phyloP scores from a whole-genome alignment of 2,329 filamentous ascomycete species.

The Sporothrix mexicana region DNA sequence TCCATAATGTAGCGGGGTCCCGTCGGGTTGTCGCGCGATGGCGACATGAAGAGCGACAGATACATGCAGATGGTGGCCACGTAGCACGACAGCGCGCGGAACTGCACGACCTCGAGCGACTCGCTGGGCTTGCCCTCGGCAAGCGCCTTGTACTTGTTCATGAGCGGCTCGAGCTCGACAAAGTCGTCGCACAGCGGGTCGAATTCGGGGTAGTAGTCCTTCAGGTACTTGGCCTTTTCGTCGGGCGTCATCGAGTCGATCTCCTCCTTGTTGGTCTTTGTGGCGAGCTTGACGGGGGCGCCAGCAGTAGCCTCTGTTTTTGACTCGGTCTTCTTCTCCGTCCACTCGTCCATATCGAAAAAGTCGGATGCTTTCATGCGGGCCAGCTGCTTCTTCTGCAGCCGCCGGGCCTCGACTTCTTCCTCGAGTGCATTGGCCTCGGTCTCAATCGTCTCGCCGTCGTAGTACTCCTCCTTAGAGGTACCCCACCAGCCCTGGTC shows the following conservation, averaged over 20 bases:
- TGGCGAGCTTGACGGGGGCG: slow-evolving; percentile 79
- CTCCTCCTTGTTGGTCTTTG: slow-evolving; percentile 80
- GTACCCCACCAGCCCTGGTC: slow-evolving; percentile 82
- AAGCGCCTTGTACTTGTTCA: slow-evolving; percentile 63
- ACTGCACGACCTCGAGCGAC: slow-evolving; percentile 71
- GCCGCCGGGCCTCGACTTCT: slow-evolving; percentile 83
- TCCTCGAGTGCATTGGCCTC: slow-evolving; percentile 80
- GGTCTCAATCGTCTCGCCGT: slow-evolving; percentile 75
- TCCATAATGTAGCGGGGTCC: slow-evolving; percentile 66
- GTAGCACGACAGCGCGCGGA: slow-evolving; percentile 83
- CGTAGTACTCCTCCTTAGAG: slow-evolving; percentile 89
- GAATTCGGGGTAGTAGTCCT: slow-evolving; percentile 88
- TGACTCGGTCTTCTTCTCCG: slow-evolving; percentile 51
- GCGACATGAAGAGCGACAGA: slow-evolving; percentile 88
- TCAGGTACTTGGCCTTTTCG: slow-evolving; percentile 76
- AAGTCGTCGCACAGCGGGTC: slow-evolving; percentile 84
- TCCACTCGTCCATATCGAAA: slow-evolving; percentile 90
- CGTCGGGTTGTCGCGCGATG: slow-evolving; percentile 62
- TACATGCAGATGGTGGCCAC: slow-evolving; percentile 89
- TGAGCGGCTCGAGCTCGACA: slow-evolving; percentile 69
- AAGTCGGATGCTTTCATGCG: slow-evolving; percentile 93
- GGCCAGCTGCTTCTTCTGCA: slow-evolving; percentile 89
- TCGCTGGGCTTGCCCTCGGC: slow-evolving; percentile 59
- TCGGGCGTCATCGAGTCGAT: slow-evolving; percentile 77
- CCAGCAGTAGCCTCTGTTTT: slow-evolving; percentile 38